Base-by-base conservation (phyloP, 73 alveolate genomes). In the Chromera velia region DNA sequence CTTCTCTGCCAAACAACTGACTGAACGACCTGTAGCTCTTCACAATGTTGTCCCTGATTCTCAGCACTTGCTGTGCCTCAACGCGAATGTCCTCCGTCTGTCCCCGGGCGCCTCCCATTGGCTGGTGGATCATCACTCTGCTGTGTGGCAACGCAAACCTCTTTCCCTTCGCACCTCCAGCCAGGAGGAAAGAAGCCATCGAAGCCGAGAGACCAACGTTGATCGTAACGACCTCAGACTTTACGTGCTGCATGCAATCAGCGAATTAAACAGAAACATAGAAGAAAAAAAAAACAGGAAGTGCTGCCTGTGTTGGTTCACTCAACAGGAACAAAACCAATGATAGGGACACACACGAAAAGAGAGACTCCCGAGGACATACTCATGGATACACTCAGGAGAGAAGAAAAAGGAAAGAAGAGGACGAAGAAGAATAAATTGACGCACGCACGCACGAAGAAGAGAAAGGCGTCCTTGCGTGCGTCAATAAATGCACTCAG, bases 11-110 rank as follows among this genome's bases (percentile, higher is more conserved):
- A n/a, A n/a, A n/a, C n/a, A n/a, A n/a, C n/a, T n/a, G n/a, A n/a
- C n/a, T n/a, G n/a, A n/a, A n/a, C n/a, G n/a, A n/a, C 55, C 55
- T 40, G 55, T 40, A 40, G 22, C 4, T 40, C 13, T 40, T 40
- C 22, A 40, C 55, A 13, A 40, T 4, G 55, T 40, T 40, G 55
- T 40, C 55, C 13, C 13, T 40, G 55, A 40, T 40, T 40, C 55
- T 4, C 22, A 40, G 55, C 22, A 40, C 13, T 13, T 40, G 55
- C 74, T 68, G 80, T 6, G 86, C 86, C 64, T 80, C 86, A 24
- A 80, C 86, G 80, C 70, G 69, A 74, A 80, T 80, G 68, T 80
- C 86, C 75, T 80, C 86, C 0, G 86, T 80, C 33, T 80, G 86
- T 17, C 83, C 83, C 40, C 66, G 83, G 26, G 83, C 83, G 6